Conservation (phyloP, 1,284 basidiomycete genomes). For the Microstroma glucosiphilum region DNA sequence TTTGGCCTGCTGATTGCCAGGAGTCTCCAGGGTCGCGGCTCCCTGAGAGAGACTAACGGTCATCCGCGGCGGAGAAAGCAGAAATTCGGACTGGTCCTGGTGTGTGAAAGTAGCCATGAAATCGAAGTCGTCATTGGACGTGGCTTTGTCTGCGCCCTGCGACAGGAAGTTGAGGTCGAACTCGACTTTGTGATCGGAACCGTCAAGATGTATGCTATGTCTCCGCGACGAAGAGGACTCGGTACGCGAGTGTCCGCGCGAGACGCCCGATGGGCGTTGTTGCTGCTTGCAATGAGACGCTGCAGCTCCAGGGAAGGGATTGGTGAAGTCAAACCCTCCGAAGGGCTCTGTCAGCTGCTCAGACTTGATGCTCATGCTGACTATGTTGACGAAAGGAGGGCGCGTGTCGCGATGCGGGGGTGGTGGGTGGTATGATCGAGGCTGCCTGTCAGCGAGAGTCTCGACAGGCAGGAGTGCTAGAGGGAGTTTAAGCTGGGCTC, state of each 20-base stretch:
- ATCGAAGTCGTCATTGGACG: conserved; percentile 12
- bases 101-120: conserved; percentile 10
- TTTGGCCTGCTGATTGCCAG: conserved; percentile 28
- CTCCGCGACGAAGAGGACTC: conserved; percentile 25
- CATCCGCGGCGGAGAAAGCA: conserved; percentile 41
- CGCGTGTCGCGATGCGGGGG: too few relatives aligned
- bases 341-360: too few relatives aligned
- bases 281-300: too few relatives aligned
- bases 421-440: too few relatives aligned
- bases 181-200: conserved; percentile 13
- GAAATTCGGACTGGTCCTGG: conserved; percentile 23
- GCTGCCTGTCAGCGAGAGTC: too few relatives aligned
- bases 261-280: too few relatives aligned
- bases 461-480: too few relatives aligned
- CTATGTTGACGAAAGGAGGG: too few relatives aligned
- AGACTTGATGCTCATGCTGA: too few relatives aligned
- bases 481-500: too few relatives aligned
- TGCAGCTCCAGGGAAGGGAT: too few relatives aligned
- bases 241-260: conserved; percentile 17
- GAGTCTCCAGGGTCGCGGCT: not conserved
- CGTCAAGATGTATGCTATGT: conserved; percentile 35
- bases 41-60: conserved; percentile 28
- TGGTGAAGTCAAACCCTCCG: too few relatives aligned
- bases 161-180: conserved; percentile 18
- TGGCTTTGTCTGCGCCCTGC: conserved; percentile 15